phyloP scores from a whole-genome alignment of 768 basidiomycete genomes.

The Dendrothele bispora region DNA sequence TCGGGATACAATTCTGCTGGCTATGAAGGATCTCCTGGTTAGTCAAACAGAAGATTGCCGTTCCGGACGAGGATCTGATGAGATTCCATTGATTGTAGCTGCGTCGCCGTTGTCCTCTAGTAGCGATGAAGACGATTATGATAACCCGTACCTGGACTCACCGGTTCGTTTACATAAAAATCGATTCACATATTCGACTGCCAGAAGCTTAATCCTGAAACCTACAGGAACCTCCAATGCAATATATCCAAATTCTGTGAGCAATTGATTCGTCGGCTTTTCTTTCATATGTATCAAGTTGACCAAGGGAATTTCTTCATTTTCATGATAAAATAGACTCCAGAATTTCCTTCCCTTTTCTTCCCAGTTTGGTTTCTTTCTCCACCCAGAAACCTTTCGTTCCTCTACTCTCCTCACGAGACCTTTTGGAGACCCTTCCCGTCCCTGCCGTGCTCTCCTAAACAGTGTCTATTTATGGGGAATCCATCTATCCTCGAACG shows the following conservation, averaged over 20 bases:
- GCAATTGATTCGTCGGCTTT: background rate
- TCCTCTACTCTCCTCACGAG: slow-evolving; percentile 30
- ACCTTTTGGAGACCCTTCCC: slow-evolving; percentile 25
- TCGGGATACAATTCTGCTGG: background rate
- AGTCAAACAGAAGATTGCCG: too few relatives aligned
- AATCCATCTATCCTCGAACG: slow-evolving; percentile 19
- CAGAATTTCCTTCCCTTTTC: slow-evolving; percentile 36
- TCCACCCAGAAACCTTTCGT: slow-evolving; percentile 35
- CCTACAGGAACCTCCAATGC: background rate
- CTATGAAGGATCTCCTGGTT: background rate
- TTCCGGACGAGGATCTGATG: too few relatives aligned
- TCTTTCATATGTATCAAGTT: background rate
- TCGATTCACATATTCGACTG: background rate
- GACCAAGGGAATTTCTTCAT: background rate
- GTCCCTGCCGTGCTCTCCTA: slow-evolving; percentile 22
- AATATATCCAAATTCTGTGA: background rate
- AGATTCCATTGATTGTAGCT: background rate
- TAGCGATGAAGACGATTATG: background rate
- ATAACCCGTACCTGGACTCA: too few relatives aligned
- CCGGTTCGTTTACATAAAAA: background rate
- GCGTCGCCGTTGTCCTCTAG: background rate
- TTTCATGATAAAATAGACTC: slow-evolving; percentile 22
- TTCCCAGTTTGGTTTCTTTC: slow-evolving; percentile 43
- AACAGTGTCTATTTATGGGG: slow-evolving; percentile 30
- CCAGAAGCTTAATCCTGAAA: background rate